Evolutionary conservation across 2,329 filamentous ascomycete genomes (phyloP), one percentile per base, ranked within the genome.

Genomic region (Aureobasidium sp.): DNA sequence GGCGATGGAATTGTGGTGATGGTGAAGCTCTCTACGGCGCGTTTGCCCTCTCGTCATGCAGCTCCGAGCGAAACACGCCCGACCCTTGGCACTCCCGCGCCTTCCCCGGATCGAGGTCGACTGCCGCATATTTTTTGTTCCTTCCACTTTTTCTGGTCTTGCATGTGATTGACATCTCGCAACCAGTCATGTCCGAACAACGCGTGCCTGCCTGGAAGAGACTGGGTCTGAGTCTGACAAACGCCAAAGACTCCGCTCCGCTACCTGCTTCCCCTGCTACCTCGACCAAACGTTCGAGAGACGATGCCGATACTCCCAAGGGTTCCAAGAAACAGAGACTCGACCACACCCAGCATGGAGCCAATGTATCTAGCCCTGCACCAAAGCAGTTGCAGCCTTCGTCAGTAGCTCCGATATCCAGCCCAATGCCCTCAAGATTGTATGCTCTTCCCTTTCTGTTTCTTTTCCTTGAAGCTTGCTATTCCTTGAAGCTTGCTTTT

Each of bases 221-320:
- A 68, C 72, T 84, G 60, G 82, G 82, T 37, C 74, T 84, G 63
- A 84, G 84, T 73, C 74, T 83, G 66, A 85, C 84, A 70, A 78
- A 78, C 68, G 75, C 77, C 47, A 75, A 78, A 68, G 69, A 74
- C 50, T 64, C 59, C 15, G 47, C 58, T 2, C 47, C 40, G 5
- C 27, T 19, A 17, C 47, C 58, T 29, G 55, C 54, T 38, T 46
- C 60, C 31, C 31, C 42, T 29, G 25, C 47, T 23, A 38, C 53
- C 10, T 38, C 55, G 8, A 49, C 43, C 17, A 58, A 58, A 49
- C 33, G 37, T 23, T 25, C 38, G 15, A 17, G 54, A 33, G 43
- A 61, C 31, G 38, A 51, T 23, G 19, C 54, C 49, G 47, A 62
- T 31, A 43, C 50, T 27, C 29, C 33, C 37, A 57, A 45, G 8